Percentiles rank a stretch among this genome's conserved stretches.
Evolutionary conservation across 352 stramenopile species (phyloP).

Genomic region (Lagenidium sp.): DNA sequence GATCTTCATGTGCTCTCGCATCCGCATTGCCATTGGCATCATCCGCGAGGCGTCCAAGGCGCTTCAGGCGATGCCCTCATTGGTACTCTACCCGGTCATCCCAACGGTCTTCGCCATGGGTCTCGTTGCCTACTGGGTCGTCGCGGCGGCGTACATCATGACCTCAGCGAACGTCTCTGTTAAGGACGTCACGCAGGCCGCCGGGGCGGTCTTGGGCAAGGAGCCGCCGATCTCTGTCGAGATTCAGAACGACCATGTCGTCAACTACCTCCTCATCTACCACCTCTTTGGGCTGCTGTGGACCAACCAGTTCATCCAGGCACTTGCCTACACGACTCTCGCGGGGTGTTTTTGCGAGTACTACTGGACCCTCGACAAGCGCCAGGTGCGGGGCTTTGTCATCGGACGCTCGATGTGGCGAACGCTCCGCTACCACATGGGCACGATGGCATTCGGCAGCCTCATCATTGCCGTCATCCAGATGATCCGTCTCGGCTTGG

Average conservation of each 20-base stretch:
- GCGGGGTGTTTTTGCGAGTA: constrained; percentile 77
- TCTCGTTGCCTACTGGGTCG: constrained; percentile 67
- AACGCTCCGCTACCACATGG: constrained; percentile 69
- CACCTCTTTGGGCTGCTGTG: constrained; percentile 80
- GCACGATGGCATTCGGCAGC: constrained; percentile 80
- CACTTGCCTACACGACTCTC: constrained; percentile 61
- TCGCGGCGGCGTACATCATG: constrained; percentile 71
- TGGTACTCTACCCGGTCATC: constrained; percentile 71
- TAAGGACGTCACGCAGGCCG: constrained; percentile 25
- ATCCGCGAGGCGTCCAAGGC: constrained; percentile 80
- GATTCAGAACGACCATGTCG: constrained; percentile 43
- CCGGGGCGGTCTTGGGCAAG: constrained; percentile 12
- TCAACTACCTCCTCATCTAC: constrained; percentile 79
- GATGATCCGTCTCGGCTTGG: constrained; percentile 54
- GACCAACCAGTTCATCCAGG: constrained; percentile 84
- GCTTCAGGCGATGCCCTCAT: constrained; percentile 63
- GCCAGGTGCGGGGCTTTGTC: constrained; percentile 29
- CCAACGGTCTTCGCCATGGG: constrained; percentile 55
- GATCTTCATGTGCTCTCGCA: constrained; percentile 76
- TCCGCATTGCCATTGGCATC: constrained; percentile 80
- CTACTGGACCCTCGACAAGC: constrained; percentile 84
- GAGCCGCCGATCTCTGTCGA: constrained; percentile 19
- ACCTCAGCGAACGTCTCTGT: constrained; percentile 49
- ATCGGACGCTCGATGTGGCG: constrained; percentile 55
- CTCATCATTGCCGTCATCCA: constrained; percentile 85